phyloP scores from a whole-genome alignment of 2,329 filamentous ascomycete genomes.

The Pyrenophora tritici-repentis region DNA sequence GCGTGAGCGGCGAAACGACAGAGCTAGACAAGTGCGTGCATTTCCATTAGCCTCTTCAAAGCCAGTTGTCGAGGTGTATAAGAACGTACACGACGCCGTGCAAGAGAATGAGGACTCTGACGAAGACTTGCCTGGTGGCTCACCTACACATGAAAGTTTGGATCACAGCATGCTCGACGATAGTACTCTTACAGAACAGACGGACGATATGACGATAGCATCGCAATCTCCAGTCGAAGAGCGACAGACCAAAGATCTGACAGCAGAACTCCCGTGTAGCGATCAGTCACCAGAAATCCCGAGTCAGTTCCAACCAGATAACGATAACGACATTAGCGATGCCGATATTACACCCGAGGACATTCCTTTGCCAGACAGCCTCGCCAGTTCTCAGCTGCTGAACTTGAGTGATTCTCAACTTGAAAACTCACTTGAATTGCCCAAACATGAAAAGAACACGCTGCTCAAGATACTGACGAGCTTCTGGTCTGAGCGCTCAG shows the following conservation, averaged over 20 bases:
- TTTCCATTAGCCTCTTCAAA: conserved; percentile 92
- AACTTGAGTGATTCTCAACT: conserved; percentile 60
- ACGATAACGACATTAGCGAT: conserved; percentile 64
- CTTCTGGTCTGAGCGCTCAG: conserved; percentile 97
- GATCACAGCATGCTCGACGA: conserved; percentile 47
- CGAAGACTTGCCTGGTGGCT: conserved; percentile 58
- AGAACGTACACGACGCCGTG: conserved; percentile 90
- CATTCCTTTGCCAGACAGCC: conserved; percentile 66
- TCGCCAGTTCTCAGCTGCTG: conserved; percentile 57
- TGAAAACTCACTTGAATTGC: conserved; percentile 72
- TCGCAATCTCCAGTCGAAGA: conserved; percentile 45
- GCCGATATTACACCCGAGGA: conserved; percentile 74
- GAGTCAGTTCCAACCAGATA: conserved; percentile 57
- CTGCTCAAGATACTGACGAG: conserved; percentile 94
- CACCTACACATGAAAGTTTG: conserved; percentile 39
- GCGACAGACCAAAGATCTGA: conserved; percentile 23
- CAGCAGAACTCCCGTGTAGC: conserved; percentile 25
- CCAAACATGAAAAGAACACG: conserved; percentile 90
- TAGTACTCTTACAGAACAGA: conserved; percentile 41
- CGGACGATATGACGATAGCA: conserved; percentile 36
- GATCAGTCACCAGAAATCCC: conserved; percentile 33
- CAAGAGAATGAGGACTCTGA: conserved; percentile 73
- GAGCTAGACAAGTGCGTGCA: conserved; percentile 74
- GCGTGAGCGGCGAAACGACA: conserved; percentile 81
- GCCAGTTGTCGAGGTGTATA: conserved; percentile 94